Conservation (phyloP, 768 basidiomycete genomes). For the Tulasnella calospora region DNA sequence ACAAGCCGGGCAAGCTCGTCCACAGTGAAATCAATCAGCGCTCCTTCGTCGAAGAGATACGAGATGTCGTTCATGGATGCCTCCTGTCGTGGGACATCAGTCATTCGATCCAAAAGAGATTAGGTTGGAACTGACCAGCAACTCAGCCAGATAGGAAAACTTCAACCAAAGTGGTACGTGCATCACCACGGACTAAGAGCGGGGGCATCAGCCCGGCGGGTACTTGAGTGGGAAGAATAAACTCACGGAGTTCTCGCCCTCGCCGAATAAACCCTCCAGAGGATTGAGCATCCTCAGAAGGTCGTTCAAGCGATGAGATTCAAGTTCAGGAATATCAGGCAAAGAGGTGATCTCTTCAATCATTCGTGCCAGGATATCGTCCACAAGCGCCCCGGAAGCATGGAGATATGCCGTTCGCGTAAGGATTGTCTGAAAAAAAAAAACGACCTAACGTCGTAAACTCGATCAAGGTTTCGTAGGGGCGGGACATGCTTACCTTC, state of each 20-base stretch:
- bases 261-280: conserved; percentile 74
- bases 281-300: conserved; percentile 73
- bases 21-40: conserved; percentile 82
- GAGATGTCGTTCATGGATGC: conserved; percentile 88
- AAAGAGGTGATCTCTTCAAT: conserved; percentile 69
- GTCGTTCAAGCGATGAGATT: conserved; percentile 78
- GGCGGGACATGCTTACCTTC: conserved; percentile 50
- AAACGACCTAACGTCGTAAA: background rate
- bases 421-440: conserved; percentile 51
- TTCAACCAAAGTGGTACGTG: conserved; percentile 94
- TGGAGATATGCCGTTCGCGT: conserved; percentile 67
- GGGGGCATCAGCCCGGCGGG: background rate
- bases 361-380: conserved; percentile 61
- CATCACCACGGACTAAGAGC: conserved; percentile 58
- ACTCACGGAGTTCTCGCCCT: conserved; percentile 55
- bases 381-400: conserved; percentile 64
- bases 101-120: background rate
- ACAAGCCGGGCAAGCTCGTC: conserved; percentile 80
- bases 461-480: background rate
- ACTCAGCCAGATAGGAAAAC: conserved; percentile 87
- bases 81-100: conserved; percentile 49
- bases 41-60: conserved; percentile 86
- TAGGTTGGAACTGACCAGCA: conserved; percentile 58
- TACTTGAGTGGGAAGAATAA: background rate
- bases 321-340: conserved; percentile 80